Base-by-base conservation (phyloP, 1,139 yeast genomes). In the Protomyces gravidus region DNA sequence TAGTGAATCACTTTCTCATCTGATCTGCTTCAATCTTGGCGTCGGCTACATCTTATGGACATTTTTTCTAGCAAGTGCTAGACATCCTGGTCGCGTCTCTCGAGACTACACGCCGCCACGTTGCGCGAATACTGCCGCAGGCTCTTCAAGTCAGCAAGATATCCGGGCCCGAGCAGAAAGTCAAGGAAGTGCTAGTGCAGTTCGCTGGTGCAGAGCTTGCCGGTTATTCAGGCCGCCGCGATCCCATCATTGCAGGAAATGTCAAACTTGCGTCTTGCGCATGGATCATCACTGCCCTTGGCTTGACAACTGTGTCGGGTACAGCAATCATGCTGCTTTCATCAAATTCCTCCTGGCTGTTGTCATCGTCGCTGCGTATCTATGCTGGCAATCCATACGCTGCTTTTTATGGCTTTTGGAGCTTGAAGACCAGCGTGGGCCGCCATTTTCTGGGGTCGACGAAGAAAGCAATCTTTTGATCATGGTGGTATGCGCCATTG, bases 231-330 rank as follows among this genome's bases (percentile, higher is more conserved):
- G 87, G 68, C 95, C 95, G 0, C 89, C 83, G 67, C 74, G 96
- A 52, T 70, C 88, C 1, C 96, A 88, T 68, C 96, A 88, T 70
- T 87, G 95, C 71, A 82, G 82, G 39, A 69, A 71, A 36, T 75
- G 78, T 65, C 66, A 68, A 33, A 67, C 67, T 39, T 88, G 95
- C 68, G 84, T 87, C 13, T 70, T 86, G 59, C 80, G 79, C 67
- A 88, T 87, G 95, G 95, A 87, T 70, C 95, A 87, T 70, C 95
- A 87, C 71, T 82, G 85, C 63, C 95, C 95, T 0, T 88, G 95
- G 95, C 86, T 94, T 0, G 80, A 81, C 71, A 86, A 86, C 69
- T 87, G 95, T 67, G 89, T 88, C 19, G 96, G 96, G 0, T 84
- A 83, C 70, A 72, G 73, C 1, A 92, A 92, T 69, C 76, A 84